These are phyloP conservation scores for Colletotrichum orbiculare DNA, from an alignment of 2,329 filamentous ascomycete species.

Conservation along the genomic window DNA sequence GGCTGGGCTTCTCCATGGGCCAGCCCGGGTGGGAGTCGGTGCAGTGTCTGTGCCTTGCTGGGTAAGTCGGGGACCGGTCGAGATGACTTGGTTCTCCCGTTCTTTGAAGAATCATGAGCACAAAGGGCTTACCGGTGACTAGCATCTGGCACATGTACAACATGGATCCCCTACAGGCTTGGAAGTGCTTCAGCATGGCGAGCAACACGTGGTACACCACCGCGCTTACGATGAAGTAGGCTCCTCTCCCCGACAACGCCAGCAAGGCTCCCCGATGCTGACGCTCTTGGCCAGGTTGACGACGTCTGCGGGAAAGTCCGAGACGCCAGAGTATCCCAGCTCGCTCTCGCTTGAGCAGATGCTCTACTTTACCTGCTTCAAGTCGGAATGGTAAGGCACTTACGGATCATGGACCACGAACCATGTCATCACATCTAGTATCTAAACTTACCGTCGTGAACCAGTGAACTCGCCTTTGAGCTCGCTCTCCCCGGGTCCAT, in stretches of 20 bases:
- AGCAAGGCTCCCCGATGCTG: neutral
- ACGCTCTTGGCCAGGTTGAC: constrained; percentile 6
- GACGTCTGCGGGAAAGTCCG: constrained; percentile 9
- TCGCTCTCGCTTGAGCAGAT: constrained; percentile 27
- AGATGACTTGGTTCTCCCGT: neutral
- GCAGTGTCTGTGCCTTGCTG: constrained; percentile 36
- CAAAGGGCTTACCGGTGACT: neutral
- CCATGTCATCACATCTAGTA: neutral
- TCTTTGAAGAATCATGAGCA: too few relatives aligned
- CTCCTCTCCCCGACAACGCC: too few relatives aligned
- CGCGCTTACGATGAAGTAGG: constrained; percentile 26
- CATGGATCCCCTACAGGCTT: constrained; percentile 35
- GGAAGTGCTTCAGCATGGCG: constrained; percentile 37
- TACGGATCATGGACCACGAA: too few relatives aligned
- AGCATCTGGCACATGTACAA: constrained; percentile 38
- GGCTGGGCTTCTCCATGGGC: constrained; percentile 35
- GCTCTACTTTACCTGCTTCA: constrained; percentile 35
- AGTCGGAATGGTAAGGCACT: constrained; percentile 28
- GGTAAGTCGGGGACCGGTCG: constrained; percentile 12
- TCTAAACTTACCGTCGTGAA: neutral
- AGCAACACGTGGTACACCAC: constrained; percentile 34
- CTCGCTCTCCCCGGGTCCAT: constrained; percentile 30
- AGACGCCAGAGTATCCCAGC: constrained; percentile 14
- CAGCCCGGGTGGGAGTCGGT: constrained; percentile 32
- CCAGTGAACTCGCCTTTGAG: constrained; percentile 30